Evolutionary conservation across 129 eudicot species (phyloP), one percentile per base, ranked within the genome.

Genomic region (Flaveria sonorensis): DNA sequence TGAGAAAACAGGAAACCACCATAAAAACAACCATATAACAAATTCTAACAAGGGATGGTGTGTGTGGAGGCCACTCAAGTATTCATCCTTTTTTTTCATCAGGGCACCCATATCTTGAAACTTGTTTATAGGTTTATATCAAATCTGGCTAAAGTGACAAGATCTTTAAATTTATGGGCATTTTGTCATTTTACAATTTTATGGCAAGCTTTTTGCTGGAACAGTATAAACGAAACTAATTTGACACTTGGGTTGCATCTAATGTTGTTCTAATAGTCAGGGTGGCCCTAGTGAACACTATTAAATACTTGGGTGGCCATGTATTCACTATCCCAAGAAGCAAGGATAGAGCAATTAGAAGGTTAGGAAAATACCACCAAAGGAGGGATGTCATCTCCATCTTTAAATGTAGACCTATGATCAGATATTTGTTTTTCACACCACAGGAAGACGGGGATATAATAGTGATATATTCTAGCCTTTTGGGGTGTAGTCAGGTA

Each of bases 381-480:
- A 74, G 98, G 98, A 81, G 98, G 90, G 82, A 87, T 60, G n/a
- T 91, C 97, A 68, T 87, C 96, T 57, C 83, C 97, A 42, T 94
- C 96, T 81, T 86, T 82, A 79, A 79, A 91, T 19, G 28, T 82
- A 23, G 98, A 84, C 67, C 71, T 55, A 73, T 94, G 98, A 30
- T 81, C 81, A 57, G 96, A 72, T 66, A 94, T 89, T 80, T 94
- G 89, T 68, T 91, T 82, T 75, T 94, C 96, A 70, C 98, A 94
- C 97, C 98, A 94, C 74, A 91, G 36, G 84, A 68, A 94, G 74
- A 94, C 98, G 5, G 98, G 98, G 73, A 94, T 82, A 76, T 94
- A 94, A 61, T 94, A 94, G 84, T 94, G 98, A 82, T 76, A 94
- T 32, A 94, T 81, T 76, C 98, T 91, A 63, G 89, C 87, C 80